phyloP scores from a whole-genome alignment of 1,284 basidiomycete genomes.

The Ceratobasidium sp. region DNA sequence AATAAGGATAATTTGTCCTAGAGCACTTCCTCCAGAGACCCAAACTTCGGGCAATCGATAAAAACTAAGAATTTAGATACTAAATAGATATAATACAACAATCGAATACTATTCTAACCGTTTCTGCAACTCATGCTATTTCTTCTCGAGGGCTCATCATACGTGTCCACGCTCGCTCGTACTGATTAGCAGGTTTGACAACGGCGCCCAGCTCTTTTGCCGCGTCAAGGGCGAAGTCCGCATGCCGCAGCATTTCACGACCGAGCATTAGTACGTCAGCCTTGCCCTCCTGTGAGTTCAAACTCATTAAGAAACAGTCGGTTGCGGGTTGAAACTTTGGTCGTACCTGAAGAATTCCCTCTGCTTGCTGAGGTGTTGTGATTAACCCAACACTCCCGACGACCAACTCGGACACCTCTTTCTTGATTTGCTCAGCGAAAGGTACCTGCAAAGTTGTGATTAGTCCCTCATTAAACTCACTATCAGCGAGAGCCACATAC shows the following conservation, averaged over 20 bases:
- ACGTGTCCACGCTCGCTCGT: conserved; percentile 68
- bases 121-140: too few species aligned
- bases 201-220: conserved; percentile 66
- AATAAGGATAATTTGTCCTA: too few species aligned
- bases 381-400: conserved; percentile 79
- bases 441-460: conserved; percentile 67
- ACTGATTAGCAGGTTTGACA: conserved; percentile 71
- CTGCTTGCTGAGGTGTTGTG: conserved; percentile 70
- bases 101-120: too few species aligned
- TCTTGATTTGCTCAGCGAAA: conserved; percentile 75
- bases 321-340: too few species aligned
- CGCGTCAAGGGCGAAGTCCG: conserved; percentile 59
- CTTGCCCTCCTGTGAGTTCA: conserved; percentile 61
- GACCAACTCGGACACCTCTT: conserved; percentile 64
- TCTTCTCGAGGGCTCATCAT: conserved; percentile 55
- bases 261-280: conserved; percentile 71
- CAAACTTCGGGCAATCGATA: too few species aligned
- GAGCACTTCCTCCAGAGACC: too few species aligned
- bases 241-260: conserved; percentile 69
- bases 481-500: background rate
- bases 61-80: too few species aligned
- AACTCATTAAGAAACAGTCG: conserved; percentile 56
- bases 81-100: too few species aligned
- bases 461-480: too few species aligned
- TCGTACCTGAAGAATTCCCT: conserved; percentile 63